Conservation (phyloP, 306 rosid species). For the Lablab purpureus region DNA sequence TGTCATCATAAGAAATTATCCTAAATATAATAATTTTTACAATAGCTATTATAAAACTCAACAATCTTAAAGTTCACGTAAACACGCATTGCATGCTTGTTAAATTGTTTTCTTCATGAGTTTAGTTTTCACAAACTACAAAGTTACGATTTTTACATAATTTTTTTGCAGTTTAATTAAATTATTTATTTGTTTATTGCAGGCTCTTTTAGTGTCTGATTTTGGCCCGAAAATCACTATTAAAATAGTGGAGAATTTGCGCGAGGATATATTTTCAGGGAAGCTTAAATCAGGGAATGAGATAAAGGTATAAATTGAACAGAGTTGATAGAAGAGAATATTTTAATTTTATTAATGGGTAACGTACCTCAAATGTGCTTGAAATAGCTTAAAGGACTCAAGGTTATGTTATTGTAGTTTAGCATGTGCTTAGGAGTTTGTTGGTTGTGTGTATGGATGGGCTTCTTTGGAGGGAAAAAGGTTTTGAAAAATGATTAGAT, state of each 20-base stretch:
- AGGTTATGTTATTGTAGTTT: slow-evolving; percentile 21
- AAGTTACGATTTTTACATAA: not conserved
- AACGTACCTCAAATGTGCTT: not conserved
- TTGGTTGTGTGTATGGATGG: not conserved
- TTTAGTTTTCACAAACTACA: not conserved
- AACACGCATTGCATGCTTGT: not conserved
- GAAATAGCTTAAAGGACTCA: not conserved
- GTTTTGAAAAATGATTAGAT: not conserved
- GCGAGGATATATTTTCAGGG: slow-evolving; percentile 83
- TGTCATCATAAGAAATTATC: not conserved
- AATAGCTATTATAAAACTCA: not conserved
- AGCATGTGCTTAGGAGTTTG: slow-evolving; percentile 21
- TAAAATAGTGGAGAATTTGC: slow-evolving; percentile 86
- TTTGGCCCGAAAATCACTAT: slow-evolving; percentile 88
- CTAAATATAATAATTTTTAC: not conserved
- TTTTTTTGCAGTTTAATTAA: not conserved
- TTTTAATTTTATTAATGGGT: not conserved
- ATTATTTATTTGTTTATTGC: slow-evolving; percentile 28
- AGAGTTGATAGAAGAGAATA: not conserved
- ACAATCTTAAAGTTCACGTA: not conserved
- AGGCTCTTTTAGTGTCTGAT: slow-evolving; percentile 91
- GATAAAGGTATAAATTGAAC: slow-evolving; percentile 66
- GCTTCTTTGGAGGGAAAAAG: not conserved
- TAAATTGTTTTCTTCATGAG: not conserved
- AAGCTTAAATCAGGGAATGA: slow-evolving; percentile 94